Evolutionary conservation across 768 basidiomycete species (phyloP), one percentile per base, ranked within the genome.

Genomic region (Lactarius trivialis): DNA sequence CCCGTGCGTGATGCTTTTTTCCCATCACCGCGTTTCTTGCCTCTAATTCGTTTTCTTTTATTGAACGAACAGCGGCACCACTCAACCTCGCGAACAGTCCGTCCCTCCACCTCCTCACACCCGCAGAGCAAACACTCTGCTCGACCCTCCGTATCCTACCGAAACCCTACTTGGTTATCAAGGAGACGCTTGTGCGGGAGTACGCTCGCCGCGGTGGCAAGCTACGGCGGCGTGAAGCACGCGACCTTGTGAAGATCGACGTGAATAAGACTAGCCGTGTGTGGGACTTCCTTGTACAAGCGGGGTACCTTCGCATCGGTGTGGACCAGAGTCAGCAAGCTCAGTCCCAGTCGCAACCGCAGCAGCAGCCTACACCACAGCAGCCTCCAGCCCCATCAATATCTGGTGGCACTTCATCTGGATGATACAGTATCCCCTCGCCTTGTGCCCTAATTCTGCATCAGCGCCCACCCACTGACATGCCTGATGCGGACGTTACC

Each of bases 141-240:
- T 90, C 93, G 2, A 81, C 84, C 59, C 81, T 98, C 33, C 88
- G 94, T 7, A 93, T 99, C 61, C 80, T 97, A 21, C 96, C 97
- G 0, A 92, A 93, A 70, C 93, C 97, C 0, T 99, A 97, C 72
- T 85, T 99, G 56, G 85, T 90, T 63, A 91, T 98, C 76, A 99
- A 99, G 72, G 93, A 97, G 73, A 92, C 89, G 5, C 83, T 97
- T 45, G 86, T 99, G 33, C 84, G 93, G 34, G 96, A 98, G 76
- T 97, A 93, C 68, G 92, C 91, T 1, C 81, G 93, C 30, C 80
- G 93, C 58, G 89, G 90, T 24, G 95, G 95, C 12, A 89, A 91
- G 71, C 79, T 98, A 49, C 88, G 90, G 54, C 82, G 91, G 33
- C 80, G 93, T 57, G 93, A 97, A 73, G 93, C 93, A 12, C 82